Percentiles rank a stretch among this genome's conserved stretches.
These are phyloP conservation scores for Brassica cretica DNA, from an alignment of 345 rosid species.

Conservation along the genomic window DNA sequence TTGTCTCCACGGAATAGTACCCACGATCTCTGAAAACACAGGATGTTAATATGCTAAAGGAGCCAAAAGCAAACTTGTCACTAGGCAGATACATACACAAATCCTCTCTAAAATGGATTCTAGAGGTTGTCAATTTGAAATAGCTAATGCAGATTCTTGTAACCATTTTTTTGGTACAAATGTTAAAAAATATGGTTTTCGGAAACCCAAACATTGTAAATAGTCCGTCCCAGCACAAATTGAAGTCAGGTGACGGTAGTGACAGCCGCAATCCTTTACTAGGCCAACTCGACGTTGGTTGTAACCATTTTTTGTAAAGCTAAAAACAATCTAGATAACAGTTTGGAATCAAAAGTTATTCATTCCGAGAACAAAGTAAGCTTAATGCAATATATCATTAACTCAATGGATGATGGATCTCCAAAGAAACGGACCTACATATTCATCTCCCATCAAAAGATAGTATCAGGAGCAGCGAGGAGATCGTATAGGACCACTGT, in stretches of 20 bases:
- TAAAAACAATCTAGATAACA: background rate
- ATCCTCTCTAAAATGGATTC: background rate
- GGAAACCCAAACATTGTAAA: too few species aligned
- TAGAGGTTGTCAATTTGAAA: background rate
- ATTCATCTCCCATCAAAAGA: background rate
- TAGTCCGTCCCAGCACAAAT: too few species aligned
- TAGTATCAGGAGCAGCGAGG: background rate
- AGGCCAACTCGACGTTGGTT: too few species aligned
- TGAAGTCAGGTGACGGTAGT: too few species aligned
- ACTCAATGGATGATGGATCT: background rate
- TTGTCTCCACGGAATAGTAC: background rate
- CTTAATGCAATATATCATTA: background rate
- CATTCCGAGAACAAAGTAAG: too few species aligned
- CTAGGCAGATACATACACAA: background rate
- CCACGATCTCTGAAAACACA: background rate
- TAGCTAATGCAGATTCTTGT: too few species aligned
- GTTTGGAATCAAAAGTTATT: background rate
- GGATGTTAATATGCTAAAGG: background rate
- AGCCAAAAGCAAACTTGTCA: background rate
- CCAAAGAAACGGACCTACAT: background rate
- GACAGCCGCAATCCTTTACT: too few species aligned
- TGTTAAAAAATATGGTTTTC: too few species aligned
- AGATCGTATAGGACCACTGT: background rate
- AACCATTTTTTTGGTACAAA: too few species aligned
- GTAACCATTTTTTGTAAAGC: background rate